Evolutionary conservation across 148 eudicot species (phyloP).

Genomic region (Vaccinium vitisidaea): DNA sequence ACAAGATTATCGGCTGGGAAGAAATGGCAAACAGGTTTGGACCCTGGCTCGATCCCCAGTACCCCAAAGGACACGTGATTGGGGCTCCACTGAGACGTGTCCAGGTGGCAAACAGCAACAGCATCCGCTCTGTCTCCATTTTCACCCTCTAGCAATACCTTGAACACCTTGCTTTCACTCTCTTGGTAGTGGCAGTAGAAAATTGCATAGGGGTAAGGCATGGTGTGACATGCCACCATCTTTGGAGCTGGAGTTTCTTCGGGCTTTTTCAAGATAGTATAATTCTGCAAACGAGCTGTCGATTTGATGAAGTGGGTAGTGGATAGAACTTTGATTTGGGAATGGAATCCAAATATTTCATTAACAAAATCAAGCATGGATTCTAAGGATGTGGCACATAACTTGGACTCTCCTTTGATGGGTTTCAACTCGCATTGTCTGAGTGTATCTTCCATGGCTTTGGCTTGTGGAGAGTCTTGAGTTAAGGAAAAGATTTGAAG

Average conservation of each 20-base stretch:
- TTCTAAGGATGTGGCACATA: constrained; percentile 49
- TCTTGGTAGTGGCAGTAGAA: too few relatives aligned
- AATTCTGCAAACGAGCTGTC: constrained; percentile 41
- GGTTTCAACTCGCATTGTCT: constrained; percentile 34
- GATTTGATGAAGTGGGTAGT: not conserved
- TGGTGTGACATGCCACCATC: constrained; percentile 63
- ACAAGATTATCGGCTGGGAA: not conserved
- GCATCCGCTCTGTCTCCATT: constrained; percentile 46
- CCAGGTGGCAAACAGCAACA: constrained; percentile 57
- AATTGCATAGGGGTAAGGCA: constrained; percentile 13
- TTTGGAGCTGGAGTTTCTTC: constrained; percentile 25
- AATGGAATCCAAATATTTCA: constrained; percentile 20
- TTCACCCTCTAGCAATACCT: constrained; percentile 41
- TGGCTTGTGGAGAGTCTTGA: constrained; percentile 33
- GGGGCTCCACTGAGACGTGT: constrained; percentile 49
- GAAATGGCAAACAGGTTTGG: constrained; percentile 22
- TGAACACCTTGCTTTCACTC: constrained; percentile 20
- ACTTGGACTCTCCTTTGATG: constrained; percentile 33
- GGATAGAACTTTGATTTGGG: not conserved
- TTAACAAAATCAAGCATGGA: constrained; percentile 39
- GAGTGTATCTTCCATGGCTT: constrained; percentile 40
- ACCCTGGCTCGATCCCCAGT: constrained; percentile 42
- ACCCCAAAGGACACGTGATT: constrained; percentile 46
- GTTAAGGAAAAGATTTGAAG: constrained; percentile 25
- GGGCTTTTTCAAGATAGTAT: constrained; percentile 40